These are phyloP conservation scores for Amaranthus palmeri DNA, from an alignment of 148 eudicot species.

Conservation along the genomic window DNA sequence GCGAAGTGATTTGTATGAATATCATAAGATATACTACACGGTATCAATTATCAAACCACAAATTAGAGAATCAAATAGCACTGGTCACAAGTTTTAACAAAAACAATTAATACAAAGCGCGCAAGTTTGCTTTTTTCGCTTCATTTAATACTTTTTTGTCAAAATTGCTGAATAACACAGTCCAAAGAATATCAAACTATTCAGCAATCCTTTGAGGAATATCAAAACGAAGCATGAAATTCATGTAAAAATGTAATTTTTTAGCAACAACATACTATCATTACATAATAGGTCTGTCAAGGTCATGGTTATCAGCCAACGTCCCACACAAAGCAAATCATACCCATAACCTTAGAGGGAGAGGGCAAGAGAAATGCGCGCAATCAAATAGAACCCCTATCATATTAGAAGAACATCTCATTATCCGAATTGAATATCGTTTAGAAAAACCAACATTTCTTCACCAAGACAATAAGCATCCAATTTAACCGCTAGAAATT, in stretches of 20 bases:
- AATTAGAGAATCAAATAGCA: background rate
- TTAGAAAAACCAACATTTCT: background rate
- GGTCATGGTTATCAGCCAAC: too few relatives aligned
- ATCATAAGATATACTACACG: background rate
- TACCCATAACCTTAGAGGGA: too few relatives aligned
- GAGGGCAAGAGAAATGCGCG: too few relatives aligned
- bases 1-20: background rate
- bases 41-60: background rate
- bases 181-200: background rate
- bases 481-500: background rate
- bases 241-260: background rate
- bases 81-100: background rate
- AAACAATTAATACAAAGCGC: background rate
- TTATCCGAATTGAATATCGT: background rate
- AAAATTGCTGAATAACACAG: background rate
- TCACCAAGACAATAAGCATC: slow-evolving; percentile 4
- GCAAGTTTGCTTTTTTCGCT: background rate
- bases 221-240: background rate
- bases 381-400: too few relatives aligned
- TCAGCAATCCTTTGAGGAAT: background rate
- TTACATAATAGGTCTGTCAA: too few relatives aligned
- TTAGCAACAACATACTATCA: too few relatives aligned
- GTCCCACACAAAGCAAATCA: too few relatives aligned
- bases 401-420: background rate
- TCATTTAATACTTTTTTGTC: background rate